Conservation (phyloP, 257 asterid genomes). For the Rauvolfia tetraphylla region DNA sequence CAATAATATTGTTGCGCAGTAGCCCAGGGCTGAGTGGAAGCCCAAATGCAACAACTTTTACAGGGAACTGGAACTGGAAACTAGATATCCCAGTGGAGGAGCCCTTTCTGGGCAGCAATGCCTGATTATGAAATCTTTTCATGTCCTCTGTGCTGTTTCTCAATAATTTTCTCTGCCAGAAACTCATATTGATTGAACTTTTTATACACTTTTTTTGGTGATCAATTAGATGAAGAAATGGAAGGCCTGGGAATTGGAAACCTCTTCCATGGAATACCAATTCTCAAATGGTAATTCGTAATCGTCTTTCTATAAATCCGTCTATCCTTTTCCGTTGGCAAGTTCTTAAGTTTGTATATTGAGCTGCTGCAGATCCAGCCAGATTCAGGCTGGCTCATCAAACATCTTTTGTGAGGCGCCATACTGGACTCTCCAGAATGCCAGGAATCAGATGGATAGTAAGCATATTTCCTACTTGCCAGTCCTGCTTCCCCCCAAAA, state of each 20-base stretch:
- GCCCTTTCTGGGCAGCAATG: not conserved
- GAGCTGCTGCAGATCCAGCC: slow-evolving; percentile 39
- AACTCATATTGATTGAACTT: not conserved
- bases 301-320: not conserved
- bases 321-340: too few relatives aligned
- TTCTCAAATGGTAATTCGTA: slow-evolving; percentile 54
- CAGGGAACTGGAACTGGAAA: too few relatives aligned
- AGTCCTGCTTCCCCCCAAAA: not conserved
- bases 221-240: slow-evolving; percentile 57
- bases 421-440: slow-evolving; percentile 37
- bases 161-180: not conserved
- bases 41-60: too few relatives aligned
- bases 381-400: slow-evolving; percentile 64
- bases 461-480: slow-evolving; percentile 12
- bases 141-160: not conserved
- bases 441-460: slow-evolving; percentile 64
- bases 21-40: too few relatives aligned
- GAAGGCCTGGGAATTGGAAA: slow-evolving; percentile 67
- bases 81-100: too few relatives aligned
- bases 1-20: too few relatives aligned
- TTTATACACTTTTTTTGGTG: not conserved
- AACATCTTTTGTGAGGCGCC: slow-evolving; percentile 63
- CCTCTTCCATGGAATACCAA: slow-evolving; percentile 59
- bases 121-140: not conserved
- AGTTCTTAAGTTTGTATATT: not conserved